Conservation (phyloP, 306 rosid species). For the Cicer chorassanicum region DNA sequence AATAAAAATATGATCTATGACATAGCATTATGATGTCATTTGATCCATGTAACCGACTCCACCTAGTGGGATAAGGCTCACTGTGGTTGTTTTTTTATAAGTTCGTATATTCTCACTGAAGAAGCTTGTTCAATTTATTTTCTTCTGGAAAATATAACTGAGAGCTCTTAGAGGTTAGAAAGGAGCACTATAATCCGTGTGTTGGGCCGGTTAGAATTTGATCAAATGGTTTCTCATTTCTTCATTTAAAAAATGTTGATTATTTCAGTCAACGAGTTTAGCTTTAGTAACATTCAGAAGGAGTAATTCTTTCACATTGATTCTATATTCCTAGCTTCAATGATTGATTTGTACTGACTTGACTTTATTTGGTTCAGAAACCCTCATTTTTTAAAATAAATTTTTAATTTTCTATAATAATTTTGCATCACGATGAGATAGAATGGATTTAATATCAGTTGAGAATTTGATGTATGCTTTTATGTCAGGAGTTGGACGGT, state of each 20-base stretch:
- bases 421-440: slow-evolving; percentile 4
- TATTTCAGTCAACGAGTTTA: background rate
- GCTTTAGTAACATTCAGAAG: background rate
- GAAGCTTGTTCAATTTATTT: slow-evolving; percentile 7
- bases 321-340: background rate
- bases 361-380: slow-evolving; percentile 1
- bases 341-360: background rate
- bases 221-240: slow-evolving; percentile 15
- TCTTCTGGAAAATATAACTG: background rate
- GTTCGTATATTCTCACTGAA: background rate
- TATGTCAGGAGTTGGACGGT: background rate
- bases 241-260: slow-evolving; percentile 18
- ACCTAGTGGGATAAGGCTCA: background rate
- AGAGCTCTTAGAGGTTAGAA: slow-evolving; percentile 14
- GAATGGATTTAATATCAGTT: slow-evolving; percentile 3
- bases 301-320: background rate
- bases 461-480: background rate
- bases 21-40: background rate
- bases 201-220: background rate
- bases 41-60: background rate
- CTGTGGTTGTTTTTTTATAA: background rate
- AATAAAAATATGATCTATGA: no score
- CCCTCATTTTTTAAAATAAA: background rate
- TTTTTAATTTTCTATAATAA: slow-evolving; percentile 3
- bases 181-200: slow-evolving; percentile 1